Base-by-base conservation (phyloP, 2,329 filamentous ascomycete species). In the Stagonosporopsis rhizophila region DNA sequence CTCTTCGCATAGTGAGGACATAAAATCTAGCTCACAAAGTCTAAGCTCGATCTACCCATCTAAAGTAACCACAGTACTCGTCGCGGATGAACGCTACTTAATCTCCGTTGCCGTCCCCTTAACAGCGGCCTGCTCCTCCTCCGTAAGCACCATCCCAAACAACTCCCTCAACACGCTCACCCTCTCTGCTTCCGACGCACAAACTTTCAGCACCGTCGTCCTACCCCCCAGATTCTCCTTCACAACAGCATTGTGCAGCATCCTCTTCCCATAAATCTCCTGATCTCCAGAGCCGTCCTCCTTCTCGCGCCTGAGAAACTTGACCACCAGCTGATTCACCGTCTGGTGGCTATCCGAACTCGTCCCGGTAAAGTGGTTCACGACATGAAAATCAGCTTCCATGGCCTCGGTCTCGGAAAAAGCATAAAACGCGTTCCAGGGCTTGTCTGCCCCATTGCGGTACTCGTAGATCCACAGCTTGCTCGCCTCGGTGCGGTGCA, bases 391-490 rank as follows among this genome's bases (percentile, higher is more conserved):
- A 44, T 80, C 78, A 1, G 68, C 61, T 48, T 72, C 67, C 48
- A 77, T 70, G 17, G 75, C 79, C 58, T 80, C 75, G 0, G 73
- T 52, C 42, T 79, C 75, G 0, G 69, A 66, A 62, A 80, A 80
- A 12, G 70, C 70, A 52, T 80, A 81, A 53, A 77, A 78, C 0
- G 73, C 71, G 41, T 78, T 79, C 79, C 78, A 81, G 0, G 65
- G 66, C 42, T 65, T 64, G 0, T 73, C 69, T 0, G 50, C 22
- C 0, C 64, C 64, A 47, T 80, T 80, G 1, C 77, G 73, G 61
- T 84, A 83, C 71, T 89, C 82, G 67, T 87, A 89, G 53, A 89
- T 80, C 87, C 87, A 90, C 52, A 84, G 72, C 56, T 81, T 82
- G 30, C 80, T 78, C 20, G 52, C 53, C 17, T 61, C 65, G 28